Conservation (phyloP, 2,329 filamentous ascomycete species). For the Penicillium sp. region DNA sequence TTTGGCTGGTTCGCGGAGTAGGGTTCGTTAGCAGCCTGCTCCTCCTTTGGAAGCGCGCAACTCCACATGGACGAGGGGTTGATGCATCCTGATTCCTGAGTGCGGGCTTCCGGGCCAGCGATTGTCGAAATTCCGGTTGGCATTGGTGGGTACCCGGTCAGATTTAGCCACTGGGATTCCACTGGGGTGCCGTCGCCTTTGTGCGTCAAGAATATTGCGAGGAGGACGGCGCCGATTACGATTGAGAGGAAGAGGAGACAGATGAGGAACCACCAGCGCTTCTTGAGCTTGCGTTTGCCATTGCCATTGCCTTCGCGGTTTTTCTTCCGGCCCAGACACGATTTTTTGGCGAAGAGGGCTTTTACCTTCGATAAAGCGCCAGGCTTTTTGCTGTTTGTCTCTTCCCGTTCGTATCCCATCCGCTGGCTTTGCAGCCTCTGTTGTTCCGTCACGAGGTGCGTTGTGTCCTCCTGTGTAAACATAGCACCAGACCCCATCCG, state of each 20-base stretch:
- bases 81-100: conserved; percentile 71
- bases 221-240: conserved; percentile 61
- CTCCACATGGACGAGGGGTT: conserved; percentile 79
- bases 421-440: conserved; percentile 56
- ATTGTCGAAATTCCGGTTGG: conserved; percentile 83
- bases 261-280: conserved; percentile 64
- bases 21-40: conserved; percentile 67
- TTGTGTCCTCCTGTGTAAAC: conserved; percentile 29
- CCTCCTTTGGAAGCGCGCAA: conserved; percentile 79
- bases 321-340: conserved; percentile 64
- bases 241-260: conserved; percentile 57
- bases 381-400: conserved; percentile 60
- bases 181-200: conserved; percentile 48
- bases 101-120: conserved; percentile 70
- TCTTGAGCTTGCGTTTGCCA: conserved; percentile 54
- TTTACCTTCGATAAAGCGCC: conserved; percentile 70
- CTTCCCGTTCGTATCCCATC: conserved; percentile 69
- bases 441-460: conserved; percentile 28
- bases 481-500: conserved; percentile 55
- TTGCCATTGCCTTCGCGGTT: conserved; percentile 60
- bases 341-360: conserved; percentile 65
- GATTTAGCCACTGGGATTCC: conserved; percentile 73
- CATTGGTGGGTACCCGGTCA: conserved; percentile 85
- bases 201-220: conserved; percentile 62
- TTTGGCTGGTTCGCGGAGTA: conserved; percentile 73